Percentiles rank a stretch among this genome's conserved stretches.
phyloP scores from a whole-genome alignment of 2,329 filamentous ascomycete genomes.

The Claviceps maximensis region DNA sequence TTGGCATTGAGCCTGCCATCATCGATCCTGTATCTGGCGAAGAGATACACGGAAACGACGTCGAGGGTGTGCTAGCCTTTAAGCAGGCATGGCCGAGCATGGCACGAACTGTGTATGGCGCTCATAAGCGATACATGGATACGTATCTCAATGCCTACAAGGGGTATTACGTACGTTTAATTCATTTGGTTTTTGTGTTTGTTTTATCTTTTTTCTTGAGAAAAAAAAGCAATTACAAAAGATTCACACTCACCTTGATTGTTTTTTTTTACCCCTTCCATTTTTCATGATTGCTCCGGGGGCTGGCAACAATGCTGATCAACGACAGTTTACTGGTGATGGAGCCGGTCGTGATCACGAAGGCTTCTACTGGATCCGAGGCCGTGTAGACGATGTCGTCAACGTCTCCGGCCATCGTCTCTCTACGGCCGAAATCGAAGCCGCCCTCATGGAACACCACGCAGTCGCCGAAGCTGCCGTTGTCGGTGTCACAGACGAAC shows the following conservation, averaged over 20 bases:
- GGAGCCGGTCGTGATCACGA: slow-evolving; percentile 94
- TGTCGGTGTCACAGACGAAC: slow-evolving; percentile 82
- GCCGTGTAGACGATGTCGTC: slow-evolving; percentile 95
- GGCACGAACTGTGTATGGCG: slow-evolving; percentile 94
- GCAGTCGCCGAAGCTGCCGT: slow-evolving; percentile 88
- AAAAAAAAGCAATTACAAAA: too few species aligned
- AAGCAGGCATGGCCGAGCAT: slow-evolving; percentile 98
- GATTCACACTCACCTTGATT: background rate
- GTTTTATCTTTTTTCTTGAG: background rate
- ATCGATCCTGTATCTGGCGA: slow-evolving; percentile 92
- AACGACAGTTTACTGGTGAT: slow-evolving; percentile 67
- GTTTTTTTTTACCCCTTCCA: too few species aligned
- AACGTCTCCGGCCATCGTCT: slow-evolving; percentile 95
- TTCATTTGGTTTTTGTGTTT: background rate
- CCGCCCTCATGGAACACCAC: slow-evolving; percentile 84
- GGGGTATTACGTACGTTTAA: slow-evolving; percentile 78
- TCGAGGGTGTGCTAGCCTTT: slow-evolving; percentile 92
- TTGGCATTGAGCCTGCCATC: slow-evolving; percentile 93
- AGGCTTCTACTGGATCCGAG: slow-evolving; percentile 99
- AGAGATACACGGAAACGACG: slow-evolving; percentile 88
- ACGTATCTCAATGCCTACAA: slow-evolving; percentile 97
- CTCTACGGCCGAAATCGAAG: slow-evolving; percentile 95
- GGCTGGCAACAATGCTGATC: background rate
- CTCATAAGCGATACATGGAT: slow-evolving; percentile 97
- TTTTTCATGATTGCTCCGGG: too few species aligned